Conservation (phyloP, 2,329 filamentous ascomycete genomes). For the Cladosporium halotolerans region DNA sequence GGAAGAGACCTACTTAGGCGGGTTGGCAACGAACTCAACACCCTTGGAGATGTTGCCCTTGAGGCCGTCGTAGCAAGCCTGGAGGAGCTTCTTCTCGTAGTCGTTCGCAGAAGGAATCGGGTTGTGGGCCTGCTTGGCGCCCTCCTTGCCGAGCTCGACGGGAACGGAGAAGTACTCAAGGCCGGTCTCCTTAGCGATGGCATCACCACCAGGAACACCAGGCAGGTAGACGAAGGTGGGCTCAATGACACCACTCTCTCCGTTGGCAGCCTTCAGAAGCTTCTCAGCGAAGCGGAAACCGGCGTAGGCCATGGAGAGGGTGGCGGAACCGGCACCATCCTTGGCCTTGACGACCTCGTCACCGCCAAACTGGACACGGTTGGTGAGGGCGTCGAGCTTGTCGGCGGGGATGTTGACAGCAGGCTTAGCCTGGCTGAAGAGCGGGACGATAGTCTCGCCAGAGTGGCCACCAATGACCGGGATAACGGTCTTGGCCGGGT, state of each 20-base stretch:
- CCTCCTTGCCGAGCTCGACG: slow-evolving; percentile 77
- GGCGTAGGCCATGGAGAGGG: slow-evolving; percentile 90
- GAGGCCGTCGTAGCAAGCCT: slow-evolving; percentile 68
- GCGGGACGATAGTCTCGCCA: slow-evolving; percentile 93
- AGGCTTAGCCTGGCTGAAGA: slow-evolving; percentile 88
- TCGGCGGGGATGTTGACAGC: slow-evolving; percentile 74
- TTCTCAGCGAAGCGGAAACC: slow-evolving; percentile 95
- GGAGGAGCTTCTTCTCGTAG: slow-evolving; percentile 81
- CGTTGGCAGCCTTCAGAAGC: slow-evolving; percentile 79
- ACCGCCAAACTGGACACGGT: slow-evolving; percentile 96
- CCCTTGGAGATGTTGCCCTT: slow-evolving; percentile 94
- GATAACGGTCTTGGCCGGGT: slow-evolving; percentile 75
- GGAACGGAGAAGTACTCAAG: slow-evolving; percentile 93
- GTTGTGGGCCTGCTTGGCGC: slow-evolving; percentile 80
- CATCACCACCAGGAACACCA: slow-evolving; percentile 80
- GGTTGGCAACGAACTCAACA: slow-evolving; percentile 79
- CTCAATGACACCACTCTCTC: slow-evolving; percentile 88
- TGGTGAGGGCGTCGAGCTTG: slow-evolving; percentile 83
- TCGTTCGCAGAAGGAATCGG: slow-evolving; percentile 70
- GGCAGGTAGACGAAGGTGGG: slow-evolving; percentile 94
- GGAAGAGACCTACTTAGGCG: slow-evolving; percentile 59
- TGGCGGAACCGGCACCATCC: slow-evolving; percentile 83
- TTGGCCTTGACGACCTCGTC: slow-evolving; percentile 96
- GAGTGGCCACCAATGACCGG: slow-evolving; percentile 97
- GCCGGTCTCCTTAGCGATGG: slow-evolving; percentile 75